Evolutionary conservation across 352 stramenopile species (phyloP).

Genomic region (Globisporangium recalcitrans): DNA sequence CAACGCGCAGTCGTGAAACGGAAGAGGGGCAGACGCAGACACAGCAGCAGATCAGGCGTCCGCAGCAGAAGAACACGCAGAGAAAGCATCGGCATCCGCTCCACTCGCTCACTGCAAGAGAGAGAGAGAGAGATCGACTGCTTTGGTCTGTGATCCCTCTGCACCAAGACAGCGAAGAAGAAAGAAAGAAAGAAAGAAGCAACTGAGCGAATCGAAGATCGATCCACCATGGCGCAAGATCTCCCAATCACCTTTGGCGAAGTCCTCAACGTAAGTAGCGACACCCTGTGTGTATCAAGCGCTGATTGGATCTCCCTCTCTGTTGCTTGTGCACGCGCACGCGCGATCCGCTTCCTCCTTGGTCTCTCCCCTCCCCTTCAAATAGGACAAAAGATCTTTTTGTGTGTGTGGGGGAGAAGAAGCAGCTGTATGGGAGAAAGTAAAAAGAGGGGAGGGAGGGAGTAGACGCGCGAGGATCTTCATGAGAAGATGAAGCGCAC

Average conservation of each 20-base stretch:
- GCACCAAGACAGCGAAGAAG: background rate
- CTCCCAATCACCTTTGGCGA: constrained; percentile 87
- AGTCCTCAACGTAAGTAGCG: constrained; percentile 83
- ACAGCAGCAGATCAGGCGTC: background rate
- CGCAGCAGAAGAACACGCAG: constrained; percentile 6
- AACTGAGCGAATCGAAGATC: constrained; percentile 10
- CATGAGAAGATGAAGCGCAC: background rate
- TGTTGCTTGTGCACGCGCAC: background rate
- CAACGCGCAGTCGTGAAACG: constrained; percentile 71
- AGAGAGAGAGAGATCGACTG: constrained; percentile 3
- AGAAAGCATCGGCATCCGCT: constrained; percentile 5
- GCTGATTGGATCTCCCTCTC: background rate
- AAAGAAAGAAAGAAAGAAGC: constrained; percentile 3
- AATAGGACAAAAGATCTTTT: constrained; percentile 12
- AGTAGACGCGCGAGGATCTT: background rate
- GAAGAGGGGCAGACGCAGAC: constrained; percentile 39
- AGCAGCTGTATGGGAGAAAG: constrained; percentile 11
- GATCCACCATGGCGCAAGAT: constrained; percentile 72
- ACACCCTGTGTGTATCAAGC: background rate
- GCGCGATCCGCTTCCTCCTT: constrained; percentile 1
- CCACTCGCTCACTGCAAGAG: background rate
- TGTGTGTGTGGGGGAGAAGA: background rate
- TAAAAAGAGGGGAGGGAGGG: constrained; percentile 12
- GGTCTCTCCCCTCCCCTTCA: background rate
- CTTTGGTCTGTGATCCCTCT: background rate